Evolutionary conservation across 805 yeast species (phyloP).

Genomic region (Schwanniomyces yamadae): DNA sequence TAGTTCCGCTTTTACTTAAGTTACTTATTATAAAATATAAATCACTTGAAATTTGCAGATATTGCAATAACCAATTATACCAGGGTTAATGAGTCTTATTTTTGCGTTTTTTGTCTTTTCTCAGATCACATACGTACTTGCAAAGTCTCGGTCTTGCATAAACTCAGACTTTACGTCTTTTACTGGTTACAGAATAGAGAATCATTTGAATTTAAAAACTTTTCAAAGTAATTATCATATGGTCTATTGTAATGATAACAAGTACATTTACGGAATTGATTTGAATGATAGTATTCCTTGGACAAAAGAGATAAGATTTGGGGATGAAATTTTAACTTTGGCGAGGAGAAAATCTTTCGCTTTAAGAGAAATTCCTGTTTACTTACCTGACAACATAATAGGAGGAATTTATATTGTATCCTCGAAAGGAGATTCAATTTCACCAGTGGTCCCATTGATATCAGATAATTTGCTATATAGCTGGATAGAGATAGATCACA

Average conservation of each 20-base stretch:
- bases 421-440: not conserved
- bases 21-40: too few relatives aligned
- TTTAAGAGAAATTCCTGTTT: conserved; percentile 20
- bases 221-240: conserved; percentile 18
- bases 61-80: too few relatives aligned
- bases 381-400: conserved; percentile 25
- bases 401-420: conserved; percentile 18
- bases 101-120: too few relatives aligned
- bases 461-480: conserved; percentile 23
- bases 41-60: too few relatives aligned
- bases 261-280: conserved; percentile 17
- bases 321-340: conserved; percentile 11
- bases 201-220: conserved; percentile 14
- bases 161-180: not conserved
- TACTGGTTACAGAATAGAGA: conserved; percentile 29
- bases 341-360: conserved; percentile 24
- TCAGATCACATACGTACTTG: not conserved
- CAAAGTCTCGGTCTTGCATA: not conserved
- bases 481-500: conserved; percentile 27
- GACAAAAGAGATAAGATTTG: conserved; percentile 14
- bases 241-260: conserved; percentile 30
- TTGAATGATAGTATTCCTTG: conserved; percentile 24
- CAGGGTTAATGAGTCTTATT: too few relatives aligned
- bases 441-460: conserved; percentile 18
- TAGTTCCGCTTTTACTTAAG: too few relatives aligned